phyloP scores from a whole-genome alignment of 169 alveolate genomes.

The Perkinsus chesapeaki region DNA sequence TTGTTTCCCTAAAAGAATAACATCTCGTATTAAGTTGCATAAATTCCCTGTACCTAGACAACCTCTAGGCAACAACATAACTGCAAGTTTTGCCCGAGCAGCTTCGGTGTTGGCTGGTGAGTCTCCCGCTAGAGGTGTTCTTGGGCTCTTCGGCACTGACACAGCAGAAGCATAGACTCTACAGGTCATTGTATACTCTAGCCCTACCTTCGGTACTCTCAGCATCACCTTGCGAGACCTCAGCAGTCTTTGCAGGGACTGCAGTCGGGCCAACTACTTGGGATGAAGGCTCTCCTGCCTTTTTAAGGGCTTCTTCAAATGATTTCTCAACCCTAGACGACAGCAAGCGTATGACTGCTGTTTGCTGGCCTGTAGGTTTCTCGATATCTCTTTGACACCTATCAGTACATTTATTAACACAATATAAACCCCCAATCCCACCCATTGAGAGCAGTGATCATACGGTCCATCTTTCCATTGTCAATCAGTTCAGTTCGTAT shows the following conservation, averaged over 20 bases:
- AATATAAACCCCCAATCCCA: background rate
- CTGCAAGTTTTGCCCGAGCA: background rate
- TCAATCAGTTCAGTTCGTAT: background rate
- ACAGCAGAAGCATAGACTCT: background rate
- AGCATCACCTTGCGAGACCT: background rate
- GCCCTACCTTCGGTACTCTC: background rate
- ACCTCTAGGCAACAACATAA: background rate
- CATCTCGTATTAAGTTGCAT: too few relatives aligned
- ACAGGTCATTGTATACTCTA: background rate
- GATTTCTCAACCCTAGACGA: background rate
- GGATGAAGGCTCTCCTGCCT: background rate
- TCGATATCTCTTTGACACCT: background rate
- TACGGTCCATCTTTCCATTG: background rate
- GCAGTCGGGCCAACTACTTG: background rate
- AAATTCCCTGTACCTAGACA: background rate
- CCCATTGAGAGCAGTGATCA: background rate
- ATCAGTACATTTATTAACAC: background rate
- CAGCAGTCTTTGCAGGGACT: background rate
- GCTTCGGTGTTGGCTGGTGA: background rate
- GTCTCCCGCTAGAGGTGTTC: background rate
- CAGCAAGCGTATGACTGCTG: background rate
- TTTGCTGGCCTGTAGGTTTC: background rate
- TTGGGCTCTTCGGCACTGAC: background rate
- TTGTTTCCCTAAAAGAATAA: background rate
- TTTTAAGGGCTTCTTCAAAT: background rate